These are phyloP conservation scores for Pterocarpus santalinus DNA, from an alignment of 306 rosid species.

Conservation along the genomic window DNA sequence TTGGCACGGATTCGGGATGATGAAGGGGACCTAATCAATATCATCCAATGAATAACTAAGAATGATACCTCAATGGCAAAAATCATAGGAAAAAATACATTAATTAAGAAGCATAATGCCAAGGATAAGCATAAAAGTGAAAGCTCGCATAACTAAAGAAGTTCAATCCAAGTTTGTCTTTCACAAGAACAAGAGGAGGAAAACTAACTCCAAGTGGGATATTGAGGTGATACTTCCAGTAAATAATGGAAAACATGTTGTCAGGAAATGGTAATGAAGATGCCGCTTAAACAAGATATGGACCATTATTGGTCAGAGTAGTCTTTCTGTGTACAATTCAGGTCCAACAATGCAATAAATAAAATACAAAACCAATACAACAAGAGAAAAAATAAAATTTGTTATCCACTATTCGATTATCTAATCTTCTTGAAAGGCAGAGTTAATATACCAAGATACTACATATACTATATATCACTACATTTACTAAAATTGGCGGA, in stretches of 20 bases:
- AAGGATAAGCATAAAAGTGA: constrained; percentile 2
- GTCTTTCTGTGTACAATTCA: constrained; percentile 21
- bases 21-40: constrained; percentile 79
- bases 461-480: neutral
- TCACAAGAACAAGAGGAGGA: constrained; percentile 14
- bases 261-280: constrained; percentile 29
- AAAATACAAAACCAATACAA: neutral
- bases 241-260: neutral
- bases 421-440: neutral
- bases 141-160: neutral
- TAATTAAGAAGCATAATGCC: neutral
- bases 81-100: constrained; percentile 3
- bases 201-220: neutral
- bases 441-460: neutral
- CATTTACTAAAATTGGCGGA: neutral
- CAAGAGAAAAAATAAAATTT: neutral
- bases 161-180: constrained; percentile 23
- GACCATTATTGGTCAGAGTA: constrained; percentile 21
- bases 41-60: constrained; percentile 30
- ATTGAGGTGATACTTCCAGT: neutral
- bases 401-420: neutral
- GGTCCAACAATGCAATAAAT: neutral
- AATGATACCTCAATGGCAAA: constrained; percentile 39
- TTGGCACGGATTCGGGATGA: constrained; percentile 86
- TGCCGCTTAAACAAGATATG: constrained; percentile 18